phyloP scores from a whole-genome alignment of 2,329 filamentous ascomycete species.

The Penicillium sp. region DNA sequence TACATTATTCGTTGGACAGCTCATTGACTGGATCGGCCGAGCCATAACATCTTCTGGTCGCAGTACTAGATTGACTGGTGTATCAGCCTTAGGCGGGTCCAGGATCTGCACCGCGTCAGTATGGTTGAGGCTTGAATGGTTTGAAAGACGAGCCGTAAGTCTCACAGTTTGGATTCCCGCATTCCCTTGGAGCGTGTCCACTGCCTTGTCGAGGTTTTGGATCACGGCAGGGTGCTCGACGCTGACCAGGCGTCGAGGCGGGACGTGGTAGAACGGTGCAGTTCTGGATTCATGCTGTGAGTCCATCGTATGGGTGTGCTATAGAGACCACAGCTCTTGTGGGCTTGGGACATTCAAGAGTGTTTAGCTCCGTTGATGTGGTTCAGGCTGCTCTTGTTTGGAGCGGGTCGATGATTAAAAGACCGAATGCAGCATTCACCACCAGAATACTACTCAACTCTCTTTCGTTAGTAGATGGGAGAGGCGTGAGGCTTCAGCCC shows the following conservation, averaged over 20 bases:
- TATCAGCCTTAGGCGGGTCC: slow-evolving; percentile 43
- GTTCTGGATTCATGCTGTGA: slow-evolving; percentile 23
- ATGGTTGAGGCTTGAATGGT: neutral
- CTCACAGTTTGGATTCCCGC: slow-evolving; percentile 48
- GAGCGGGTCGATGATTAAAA: neutral
- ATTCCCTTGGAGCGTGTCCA: slow-evolving; percentile 58
- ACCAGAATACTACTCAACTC: neutral
- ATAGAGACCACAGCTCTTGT: neutral
- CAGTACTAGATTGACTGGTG: slow-evolving; percentile 63
- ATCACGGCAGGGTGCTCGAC: slow-evolving; percentile 65
- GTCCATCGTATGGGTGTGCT: slow-evolving; percentile 17
- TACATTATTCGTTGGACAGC: slow-evolving; percentile 71
- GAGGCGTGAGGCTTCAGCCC: neutral
- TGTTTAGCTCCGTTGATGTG: neutral
- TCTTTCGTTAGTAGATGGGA: no score
- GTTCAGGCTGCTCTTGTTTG: neutral
- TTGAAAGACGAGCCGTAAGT: neutral
- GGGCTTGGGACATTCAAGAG: neutral
- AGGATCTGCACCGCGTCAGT: slow-evolving; percentile 39
- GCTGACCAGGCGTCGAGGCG: slow-evolving; percentile 51
- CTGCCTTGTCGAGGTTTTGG: slow-evolving; percentile 58
- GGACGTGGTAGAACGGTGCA: slow-evolving; percentile 50
- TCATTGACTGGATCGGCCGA: slow-evolving; percentile 71
- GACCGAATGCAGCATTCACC: neutral
- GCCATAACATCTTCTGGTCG: slow-evolving; percentile 74